Percentiles rank a stretch among this genome's conserved stretches.
Evolutionary conservation across 2,329 filamentous ascomycete species (phyloP).

Genomic region (Paraconiothyrium sp.): DNA sequence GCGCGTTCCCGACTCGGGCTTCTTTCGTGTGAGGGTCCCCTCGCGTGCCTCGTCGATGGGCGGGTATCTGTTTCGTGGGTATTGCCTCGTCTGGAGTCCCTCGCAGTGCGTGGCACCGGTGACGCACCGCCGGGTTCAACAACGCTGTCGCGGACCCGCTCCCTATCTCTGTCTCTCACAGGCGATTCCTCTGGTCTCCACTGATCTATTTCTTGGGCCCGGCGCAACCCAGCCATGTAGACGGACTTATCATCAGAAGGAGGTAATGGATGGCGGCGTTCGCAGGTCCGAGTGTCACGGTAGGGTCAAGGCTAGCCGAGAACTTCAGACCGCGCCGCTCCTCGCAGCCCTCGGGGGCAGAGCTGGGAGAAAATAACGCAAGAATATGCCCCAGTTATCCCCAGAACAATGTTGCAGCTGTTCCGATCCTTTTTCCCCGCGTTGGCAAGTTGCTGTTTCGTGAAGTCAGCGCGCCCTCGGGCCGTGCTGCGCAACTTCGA

Average conservation of each 20-base stretch:
- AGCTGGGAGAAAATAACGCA: slow-evolving; percentile 22
- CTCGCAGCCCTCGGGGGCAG: slow-evolving; percentile 26
- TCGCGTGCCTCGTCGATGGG: slow-evolving; percentile 36
- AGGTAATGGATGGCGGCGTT: slow-evolving; percentile 43
- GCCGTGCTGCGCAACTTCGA: slow-evolving; percentile 25
- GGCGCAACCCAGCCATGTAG: slow-evolving; percentile 56
- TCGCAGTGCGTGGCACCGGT: slow-evolving; percentile 47
- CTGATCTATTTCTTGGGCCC: slow-evolving; percentile 54
- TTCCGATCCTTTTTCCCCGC: slow-evolving; percentile 29
- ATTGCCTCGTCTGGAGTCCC: slow-evolving; percentile 41
- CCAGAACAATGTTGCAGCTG: slow-evolving; percentile 25
- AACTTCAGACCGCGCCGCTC: slow-evolving; percentile 32
- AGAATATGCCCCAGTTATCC: slow-evolving; percentile 20
- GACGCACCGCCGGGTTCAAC: slow-evolving; percentile 46
- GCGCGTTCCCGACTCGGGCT: slow-evolving; percentile 43
- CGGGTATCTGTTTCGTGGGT: slow-evolving; percentile 39
- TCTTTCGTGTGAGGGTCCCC: slow-evolving; percentile 43
- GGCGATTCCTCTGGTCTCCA: slow-evolving; percentile 54
- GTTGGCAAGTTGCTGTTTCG: slow-evolving; percentile 33
- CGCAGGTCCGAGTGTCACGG: slow-evolving; percentile 48
- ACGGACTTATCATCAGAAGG: slow-evolving; percentile 50
- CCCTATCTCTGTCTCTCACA: slow-evolving; percentile 44
- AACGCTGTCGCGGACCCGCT: slow-evolving; percentile 37
- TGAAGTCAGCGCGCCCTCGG: slow-evolving; percentile 32
- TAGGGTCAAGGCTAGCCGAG: slow-evolving; percentile 41